Conservation (phyloP, 164 flowering plant genomes). For the Chloranthus sessilifolius region DNA sequence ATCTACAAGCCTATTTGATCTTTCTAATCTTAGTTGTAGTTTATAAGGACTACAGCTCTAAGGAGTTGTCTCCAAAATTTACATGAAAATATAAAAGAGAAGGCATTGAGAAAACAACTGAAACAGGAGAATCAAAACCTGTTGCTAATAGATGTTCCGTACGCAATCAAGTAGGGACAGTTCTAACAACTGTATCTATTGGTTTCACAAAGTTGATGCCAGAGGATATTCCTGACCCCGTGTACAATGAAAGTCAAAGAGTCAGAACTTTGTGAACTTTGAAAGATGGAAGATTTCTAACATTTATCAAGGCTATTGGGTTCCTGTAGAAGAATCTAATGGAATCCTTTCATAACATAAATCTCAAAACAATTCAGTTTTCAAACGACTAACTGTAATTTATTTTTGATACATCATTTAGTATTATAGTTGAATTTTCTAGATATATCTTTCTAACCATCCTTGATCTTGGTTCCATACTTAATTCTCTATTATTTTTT, state of each 20-base stretch:
- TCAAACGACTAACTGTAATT: not conserved
- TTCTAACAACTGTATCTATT: conserved; percentile 60
- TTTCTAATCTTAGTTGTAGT: no score
- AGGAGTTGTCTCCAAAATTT: no score
- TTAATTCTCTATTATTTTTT: no score
- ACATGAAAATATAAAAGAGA: no score
- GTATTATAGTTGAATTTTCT: no score
- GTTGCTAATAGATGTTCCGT: conserved; percentile 65
- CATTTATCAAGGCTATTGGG: not conserved
- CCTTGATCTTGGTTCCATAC: no score
- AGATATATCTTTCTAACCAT: no score
- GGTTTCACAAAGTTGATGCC: conserved; percentile 94
- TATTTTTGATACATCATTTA: not conserved
- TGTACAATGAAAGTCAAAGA: conserved; percentile 6
- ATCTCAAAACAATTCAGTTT: not conserved
- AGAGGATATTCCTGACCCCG: conserved; percentile 82
- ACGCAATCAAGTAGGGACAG: conserved; percentile 64
- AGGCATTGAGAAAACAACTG: no score
- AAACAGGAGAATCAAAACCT: conserved; percentile 44
- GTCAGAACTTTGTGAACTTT: not conserved
- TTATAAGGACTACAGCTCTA: no score
- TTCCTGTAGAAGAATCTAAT: not conserved
- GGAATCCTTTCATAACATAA: not conserved
- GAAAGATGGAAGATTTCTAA: not conserved
- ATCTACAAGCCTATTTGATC: no score